phyloP scores from a whole-genome alignment of 768 basidiomycete species.

The Tulasnella sp. region DNA sequence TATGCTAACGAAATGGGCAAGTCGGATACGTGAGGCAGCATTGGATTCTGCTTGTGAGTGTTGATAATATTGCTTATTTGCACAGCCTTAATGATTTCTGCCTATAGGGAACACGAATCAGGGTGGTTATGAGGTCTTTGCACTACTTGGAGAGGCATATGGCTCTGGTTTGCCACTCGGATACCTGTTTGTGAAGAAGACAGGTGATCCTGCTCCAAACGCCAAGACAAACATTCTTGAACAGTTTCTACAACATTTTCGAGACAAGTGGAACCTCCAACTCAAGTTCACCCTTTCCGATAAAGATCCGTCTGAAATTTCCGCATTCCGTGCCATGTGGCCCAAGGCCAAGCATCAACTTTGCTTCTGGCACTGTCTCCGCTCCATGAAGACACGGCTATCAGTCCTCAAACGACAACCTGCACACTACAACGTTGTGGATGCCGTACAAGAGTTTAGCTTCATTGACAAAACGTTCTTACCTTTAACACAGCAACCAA shows the following conservation, averaged over 20 bases:
- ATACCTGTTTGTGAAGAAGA: slow-evolving; percentile 22
- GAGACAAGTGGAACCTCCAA: slow-evolving; percentile 20
- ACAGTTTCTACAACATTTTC: slow-evolving; percentile 23
- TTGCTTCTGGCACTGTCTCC: slow-evolving; percentile 31
- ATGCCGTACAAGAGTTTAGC: slow-evolving; percentile 23
- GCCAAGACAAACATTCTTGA: slow-evolving; percentile 18
- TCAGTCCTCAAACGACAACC: slow-evolving; percentile 24
- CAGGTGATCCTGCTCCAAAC: background rate
- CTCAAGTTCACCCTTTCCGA: slow-evolving; percentile 26
- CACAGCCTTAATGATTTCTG: background rate
- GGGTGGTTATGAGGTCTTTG: slow-evolving; percentile 27
- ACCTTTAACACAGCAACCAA: slow-evolving; percentile 21
- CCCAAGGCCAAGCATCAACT: slow-evolving; percentile 31
- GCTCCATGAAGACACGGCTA: slow-evolving; percentile 25
- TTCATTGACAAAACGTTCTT: slow-evolving; percentile 25
- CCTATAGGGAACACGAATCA: slow-evolving; percentile 28
- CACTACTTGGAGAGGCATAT: slow-evolving; percentile 26
- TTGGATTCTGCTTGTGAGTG: slow-evolving; percentile 27
- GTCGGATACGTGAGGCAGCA: slow-evolving; percentile 23
- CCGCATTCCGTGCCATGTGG: slow-evolving; percentile 21
- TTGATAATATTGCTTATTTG: background rate
- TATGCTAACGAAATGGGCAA: slow-evolving; percentile 21
- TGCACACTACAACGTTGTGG: slow-evolving; percentile 23
- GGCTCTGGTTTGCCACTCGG: slow-evolving; percentile 29
- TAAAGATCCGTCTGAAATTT: slow-evolving; percentile 30